Base-by-base conservation (phyloP, 2,329 filamentous ascomycete genomes). In the Pestalotiopsis sp. region DNA sequence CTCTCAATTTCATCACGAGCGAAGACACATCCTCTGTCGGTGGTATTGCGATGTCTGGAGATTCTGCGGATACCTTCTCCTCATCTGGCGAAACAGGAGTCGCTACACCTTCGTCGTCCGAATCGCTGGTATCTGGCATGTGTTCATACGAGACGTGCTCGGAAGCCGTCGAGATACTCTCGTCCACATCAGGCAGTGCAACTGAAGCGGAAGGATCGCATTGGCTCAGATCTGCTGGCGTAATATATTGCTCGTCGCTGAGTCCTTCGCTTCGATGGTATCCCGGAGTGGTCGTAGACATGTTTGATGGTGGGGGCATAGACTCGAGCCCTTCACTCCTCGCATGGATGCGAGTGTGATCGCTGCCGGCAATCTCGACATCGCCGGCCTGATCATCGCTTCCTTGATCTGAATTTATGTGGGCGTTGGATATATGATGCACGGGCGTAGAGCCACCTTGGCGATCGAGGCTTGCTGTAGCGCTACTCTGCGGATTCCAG, bases 1-100 rank as follows among this genome's bases (percentile, higher is more conserved):
- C 69, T 3, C 45, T 65, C 7, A 75, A 31, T 60, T 75, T 67
- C 9, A 71, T 17, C 4, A 67, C 52, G 1, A 67, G 41, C 27
- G 67, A 45, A 4, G 23, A 41, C 2, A 63, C 36, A 49, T 66
- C 65, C n/a, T 20, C 64, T 12, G 65, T n/a, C 3, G 56, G 7
- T 4, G 65, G 17, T n/a, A 45, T 31, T 31, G 41, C 6, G 14
- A 57, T 36, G 14, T 57, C 63, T 41, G 27, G 20, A 23, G 41
- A 36, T 4, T 25, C 41, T 14, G 61, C 23, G 11, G 49, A n/a
- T n/a, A 23, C n/a, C 41, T 57, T 66, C 17, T 5, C n/a, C 7
- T 57, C 63, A 14, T 23, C 63, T 27, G 14, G 12, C 12, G 27
- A 40, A 6, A 7, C 6, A 11, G 59, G 27, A 40, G 27, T 62